phyloP scores from a whole-genome alignment of 805 yeast genomes.

The Lachancea mirantina region DNA sequence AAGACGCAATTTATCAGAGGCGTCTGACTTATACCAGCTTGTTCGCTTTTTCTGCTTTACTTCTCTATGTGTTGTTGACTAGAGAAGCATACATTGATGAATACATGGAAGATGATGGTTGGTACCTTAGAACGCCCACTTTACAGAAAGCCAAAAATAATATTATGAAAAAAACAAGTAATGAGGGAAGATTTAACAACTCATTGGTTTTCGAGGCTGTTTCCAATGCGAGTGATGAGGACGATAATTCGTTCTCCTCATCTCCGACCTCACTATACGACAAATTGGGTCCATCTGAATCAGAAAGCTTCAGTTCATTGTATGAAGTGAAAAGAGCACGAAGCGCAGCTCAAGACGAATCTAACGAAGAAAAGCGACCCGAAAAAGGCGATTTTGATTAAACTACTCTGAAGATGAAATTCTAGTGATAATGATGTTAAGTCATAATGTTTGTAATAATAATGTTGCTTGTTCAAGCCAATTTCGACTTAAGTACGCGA shows the following conservation, averaged over 20 bases:
- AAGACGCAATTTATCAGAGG: constrained; percentile 18
- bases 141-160: constrained; percentile 9
- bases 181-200: not conserved
- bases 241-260: constrained; percentile 8
- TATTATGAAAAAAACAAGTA: constrained; percentile 3
- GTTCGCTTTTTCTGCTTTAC: constrained; percentile 10
- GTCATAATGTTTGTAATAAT: too few species aligned
- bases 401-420: too few species aligned
- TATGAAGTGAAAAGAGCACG: too few species aligned
- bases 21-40: constrained; percentile 14
- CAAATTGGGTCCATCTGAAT: too few species aligned
- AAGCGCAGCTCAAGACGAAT: too few species aligned
- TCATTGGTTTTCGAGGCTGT: constrained; percentile 5
- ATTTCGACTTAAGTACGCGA: too few species aligned
- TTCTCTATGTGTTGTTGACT: constrained; percentile 13
- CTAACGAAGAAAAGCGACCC: too few species aligned
- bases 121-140: constrained; percentile 11
- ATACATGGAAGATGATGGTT: constrained; percentile 11
- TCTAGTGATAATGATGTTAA: too few species aligned
- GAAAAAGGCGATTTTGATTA: too few species aligned
- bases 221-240: not conserved
- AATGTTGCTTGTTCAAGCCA: too few species aligned
- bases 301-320: too few species aligned
- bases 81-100: constrained; percentile 12
- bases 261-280: constrained; percentile 9